These are phyloP conservation scores for Glaciozyma martinii DNA, from an alignment of 768 basidiomycete genomes.

Conservation along the genomic window DNA sequence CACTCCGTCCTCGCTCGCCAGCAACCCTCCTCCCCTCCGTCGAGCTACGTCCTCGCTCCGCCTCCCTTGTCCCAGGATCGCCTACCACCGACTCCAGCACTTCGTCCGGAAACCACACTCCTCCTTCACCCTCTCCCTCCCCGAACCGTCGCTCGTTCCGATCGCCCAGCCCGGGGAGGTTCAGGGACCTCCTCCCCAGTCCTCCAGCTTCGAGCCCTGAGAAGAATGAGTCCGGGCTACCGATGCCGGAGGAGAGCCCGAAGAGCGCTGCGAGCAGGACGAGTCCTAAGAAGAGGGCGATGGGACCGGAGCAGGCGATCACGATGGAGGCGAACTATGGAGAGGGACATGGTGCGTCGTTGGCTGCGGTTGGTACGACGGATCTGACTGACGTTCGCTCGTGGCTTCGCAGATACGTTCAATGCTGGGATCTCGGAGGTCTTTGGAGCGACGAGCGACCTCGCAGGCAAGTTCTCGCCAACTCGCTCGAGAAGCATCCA, in stretches of 20 bases:
- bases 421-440: conserved; percentile 7
- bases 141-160: conserved; percentile 13
- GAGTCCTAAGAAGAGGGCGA: conserved; percentile 19
- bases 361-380: neutral
- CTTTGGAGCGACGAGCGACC: conserved; percentile 20
- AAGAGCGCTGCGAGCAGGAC: neutral
- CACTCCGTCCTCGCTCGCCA: neutral
- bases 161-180: conserved; percentile 16
- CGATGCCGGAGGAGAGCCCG: conserved; percentile 4
- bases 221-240: conserved; percentile 14
- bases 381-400: neutral
- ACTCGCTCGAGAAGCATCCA: no score
- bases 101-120: neutral
- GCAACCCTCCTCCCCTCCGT: neutral
- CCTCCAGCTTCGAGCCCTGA: conserved; percentile 14
- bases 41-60: neutral
- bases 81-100: neutral
- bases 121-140: neutral
- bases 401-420: neutral
- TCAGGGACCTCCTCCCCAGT: conserved; percentile 12
- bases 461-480: conserved; percentile 3
- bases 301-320: conserved; percentile 27
- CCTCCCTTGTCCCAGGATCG: neutral
- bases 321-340: conserved; percentile 5
- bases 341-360: neutral